phyloP scores from a whole-genome alignment of 2,329 filamentous ascomycete genomes.

The Xylariaceae sp. region DNA sequence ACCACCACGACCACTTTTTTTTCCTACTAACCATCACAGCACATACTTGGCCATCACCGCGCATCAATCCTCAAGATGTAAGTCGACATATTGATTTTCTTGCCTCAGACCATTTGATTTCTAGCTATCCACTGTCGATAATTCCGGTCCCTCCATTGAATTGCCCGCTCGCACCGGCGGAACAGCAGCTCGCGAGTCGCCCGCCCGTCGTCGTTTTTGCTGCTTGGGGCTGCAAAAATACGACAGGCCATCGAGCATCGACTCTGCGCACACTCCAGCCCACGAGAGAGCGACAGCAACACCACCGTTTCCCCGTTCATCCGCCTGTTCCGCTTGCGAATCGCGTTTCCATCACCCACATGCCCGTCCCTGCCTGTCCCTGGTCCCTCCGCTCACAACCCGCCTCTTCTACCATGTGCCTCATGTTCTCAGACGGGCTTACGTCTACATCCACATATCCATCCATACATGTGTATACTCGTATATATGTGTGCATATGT shows the following conservation, averaged over 20 bases:
- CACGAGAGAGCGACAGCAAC: background rate
- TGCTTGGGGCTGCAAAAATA: background rate
- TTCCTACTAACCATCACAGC: conserved; percentile 30
- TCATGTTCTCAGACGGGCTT: background rate
- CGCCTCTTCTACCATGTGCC: background rate
- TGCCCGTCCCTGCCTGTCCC: background rate
- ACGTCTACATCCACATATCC: background rate
- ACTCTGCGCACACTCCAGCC: background rate
- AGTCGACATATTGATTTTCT: conserved; percentile 18
- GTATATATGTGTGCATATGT: background rate
- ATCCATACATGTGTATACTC: background rate
- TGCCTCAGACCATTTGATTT: background rate
- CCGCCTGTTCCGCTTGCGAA: background rate
- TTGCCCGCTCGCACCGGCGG: background rate
- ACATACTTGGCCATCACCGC: conserved; percentile 27
- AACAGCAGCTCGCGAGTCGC: background rate
- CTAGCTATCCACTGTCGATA: conserved; percentile 1
- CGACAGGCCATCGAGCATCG: conserved; percentile 6
- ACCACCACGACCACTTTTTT: conserved; percentile 19
- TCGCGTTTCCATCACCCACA: background rate
- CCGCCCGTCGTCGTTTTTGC: background rate
- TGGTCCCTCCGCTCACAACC: background rate
- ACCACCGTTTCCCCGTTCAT: background rate
- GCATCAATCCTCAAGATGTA: conserved; percentile 31
- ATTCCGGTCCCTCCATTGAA: background rate